Percentiles rank a stretch among this genome's conserved stretches.
Conservation (phyloP, 2,329 filamentous ascomycete species). For the Cercospora citrullina region DNA sequence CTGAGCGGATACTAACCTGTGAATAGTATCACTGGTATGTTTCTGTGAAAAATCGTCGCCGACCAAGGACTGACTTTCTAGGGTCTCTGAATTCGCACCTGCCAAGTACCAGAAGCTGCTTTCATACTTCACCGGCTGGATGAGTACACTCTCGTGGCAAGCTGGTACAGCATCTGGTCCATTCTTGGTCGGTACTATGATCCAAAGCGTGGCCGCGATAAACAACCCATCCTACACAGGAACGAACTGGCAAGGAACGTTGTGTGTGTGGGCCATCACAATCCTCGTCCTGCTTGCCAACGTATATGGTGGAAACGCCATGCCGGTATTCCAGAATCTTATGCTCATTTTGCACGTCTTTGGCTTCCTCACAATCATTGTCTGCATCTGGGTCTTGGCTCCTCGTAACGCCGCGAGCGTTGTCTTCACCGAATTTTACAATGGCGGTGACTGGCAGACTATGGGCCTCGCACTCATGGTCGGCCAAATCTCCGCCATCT, state of each 20-base stretch:
- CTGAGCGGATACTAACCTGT: constrained; percentile 18
- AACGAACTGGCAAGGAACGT: constrained; percentile 51
- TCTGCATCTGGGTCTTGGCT: constrained; percentile 34
- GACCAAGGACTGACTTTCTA: background rate
- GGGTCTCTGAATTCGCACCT: constrained; percentile 38
- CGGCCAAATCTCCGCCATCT: constrained; percentile 37
- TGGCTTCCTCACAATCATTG: constrained; percentile 39
- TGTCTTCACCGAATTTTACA: constrained; percentile 44
- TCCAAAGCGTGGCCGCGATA: constrained; percentile 48
- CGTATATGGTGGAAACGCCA: constrained; percentile 36
- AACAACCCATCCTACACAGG: constrained; percentile 45
- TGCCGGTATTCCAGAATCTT: constrained; percentile 44
- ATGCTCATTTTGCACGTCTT: constrained; percentile 43
- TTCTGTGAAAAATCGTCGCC: background rate
- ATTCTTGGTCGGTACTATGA: constrained; percentile 51
- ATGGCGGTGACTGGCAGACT: constrained; percentile 43
- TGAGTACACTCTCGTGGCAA: constrained; percentile 53
- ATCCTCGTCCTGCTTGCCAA: constrained; percentile 48
- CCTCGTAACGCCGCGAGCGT: constrained; percentile 31
- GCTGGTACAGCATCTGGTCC: constrained; percentile 51
- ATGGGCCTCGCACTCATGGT: constrained; percentile 37
- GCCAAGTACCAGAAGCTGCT: constrained; percentile 33
- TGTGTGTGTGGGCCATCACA: constrained; percentile 51
- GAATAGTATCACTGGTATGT: constrained; percentile 32
- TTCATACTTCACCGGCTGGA: constrained; percentile 46